Evolutionary conservation across 192 early-diverging fungal species (phyloP).

Genomic region (Umbelopsis vinacea): DNA sequence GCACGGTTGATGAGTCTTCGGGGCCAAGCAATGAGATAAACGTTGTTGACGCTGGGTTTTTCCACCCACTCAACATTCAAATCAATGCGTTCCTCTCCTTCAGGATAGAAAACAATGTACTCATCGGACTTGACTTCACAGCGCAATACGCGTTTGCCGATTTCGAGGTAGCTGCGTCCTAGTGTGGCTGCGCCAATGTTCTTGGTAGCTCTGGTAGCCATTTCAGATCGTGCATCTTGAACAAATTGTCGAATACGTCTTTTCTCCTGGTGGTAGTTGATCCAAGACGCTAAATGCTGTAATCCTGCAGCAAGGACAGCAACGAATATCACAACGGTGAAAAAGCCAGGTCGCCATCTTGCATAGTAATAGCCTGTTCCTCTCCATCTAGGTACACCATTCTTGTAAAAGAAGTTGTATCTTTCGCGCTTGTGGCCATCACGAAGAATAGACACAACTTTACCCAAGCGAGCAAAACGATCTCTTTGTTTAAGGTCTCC

Average conservation of each 20-base stretch:
- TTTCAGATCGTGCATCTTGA: constrained; percentile 27
- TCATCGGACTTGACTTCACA: constrained; percentile 41
- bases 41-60: constrained; percentile 6
- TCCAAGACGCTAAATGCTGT: constrained; percentile 66
- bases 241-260: constrained; percentile 51
- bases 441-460: constrained; percentile 70
- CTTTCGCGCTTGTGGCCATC: constrained; percentile 64
- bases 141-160: constrained; percentile 29
- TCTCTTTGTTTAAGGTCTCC: constrained; percentile 51
- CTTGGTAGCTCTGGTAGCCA: constrained; percentile 34
- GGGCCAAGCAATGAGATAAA: constrained; percentile 37
- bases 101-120: constrained; percentile 37
- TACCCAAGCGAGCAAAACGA: constrained; percentile 65
- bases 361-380: constrained; percentile 77
- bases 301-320: constrained; percentile 56
- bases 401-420: constrained; percentile 82
- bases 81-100: constrained; percentile 32
- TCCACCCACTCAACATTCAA: constrained; percentile 37
- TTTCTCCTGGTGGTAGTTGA: constrained; percentile 66
- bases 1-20: constrained; percentile 10
- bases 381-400: constrained; percentile 81
- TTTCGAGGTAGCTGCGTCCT: constrained; percentile 34
- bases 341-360: constrained; percentile 75
- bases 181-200: constrained; percentile 34
- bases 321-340: constrained; percentile 58